These are phyloP conservation scores for Geum urbanum DNA, from an alignment of 306 rosid genomes.

Conservation along the genomic window DNA sequence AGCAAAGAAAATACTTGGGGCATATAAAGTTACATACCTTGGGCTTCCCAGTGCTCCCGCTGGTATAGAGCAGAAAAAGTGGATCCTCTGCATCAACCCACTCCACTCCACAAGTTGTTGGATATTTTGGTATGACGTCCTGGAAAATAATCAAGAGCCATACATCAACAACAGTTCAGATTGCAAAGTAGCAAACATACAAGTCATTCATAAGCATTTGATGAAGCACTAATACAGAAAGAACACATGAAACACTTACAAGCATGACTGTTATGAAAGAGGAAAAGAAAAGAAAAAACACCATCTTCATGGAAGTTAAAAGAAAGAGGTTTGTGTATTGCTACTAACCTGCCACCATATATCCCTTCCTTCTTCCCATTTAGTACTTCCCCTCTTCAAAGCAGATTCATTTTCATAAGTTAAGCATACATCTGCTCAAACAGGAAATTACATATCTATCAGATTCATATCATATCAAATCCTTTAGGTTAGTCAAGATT, in stretches of 20 bases:
- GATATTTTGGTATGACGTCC: conserved; percentile 72
- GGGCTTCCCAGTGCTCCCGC: conserved; percentile 99
- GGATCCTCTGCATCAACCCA: conserved; percentile 99
- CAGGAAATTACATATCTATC: conserved; percentile 15
- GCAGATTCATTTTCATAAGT: conserved; percentile 67
- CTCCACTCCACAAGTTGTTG: conserved; percentile 84
- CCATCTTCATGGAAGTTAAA: conserved; percentile 12
- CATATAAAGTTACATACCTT: conserved; percentile 49
- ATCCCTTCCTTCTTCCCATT: conserved; percentile 81
- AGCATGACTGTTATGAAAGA: conserved; percentile 17
- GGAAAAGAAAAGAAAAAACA: background rate
- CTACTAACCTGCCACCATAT: conserved; percentile 97
- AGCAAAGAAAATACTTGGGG: conserved; percentile 18
- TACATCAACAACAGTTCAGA: conserved; percentile 13
- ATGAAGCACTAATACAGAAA: background rate
- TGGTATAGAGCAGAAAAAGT: conserved; percentile 90
- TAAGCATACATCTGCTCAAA: conserved; percentile 58
- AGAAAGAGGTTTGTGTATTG: conserved; percentile 2
- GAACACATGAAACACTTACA: background rate
- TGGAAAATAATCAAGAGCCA: conserved; percentile 31
- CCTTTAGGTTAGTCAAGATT: background rate
- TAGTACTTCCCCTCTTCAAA: conserved; percentile 60
- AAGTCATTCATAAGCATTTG: conserved; percentile 11
- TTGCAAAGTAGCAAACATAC: background rate
- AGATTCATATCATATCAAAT: background rate